Evolutionary conservation across 495 filamentous ascomycete species (phyloP).

Genomic region (Elasticomyces elasticus): DNA sequence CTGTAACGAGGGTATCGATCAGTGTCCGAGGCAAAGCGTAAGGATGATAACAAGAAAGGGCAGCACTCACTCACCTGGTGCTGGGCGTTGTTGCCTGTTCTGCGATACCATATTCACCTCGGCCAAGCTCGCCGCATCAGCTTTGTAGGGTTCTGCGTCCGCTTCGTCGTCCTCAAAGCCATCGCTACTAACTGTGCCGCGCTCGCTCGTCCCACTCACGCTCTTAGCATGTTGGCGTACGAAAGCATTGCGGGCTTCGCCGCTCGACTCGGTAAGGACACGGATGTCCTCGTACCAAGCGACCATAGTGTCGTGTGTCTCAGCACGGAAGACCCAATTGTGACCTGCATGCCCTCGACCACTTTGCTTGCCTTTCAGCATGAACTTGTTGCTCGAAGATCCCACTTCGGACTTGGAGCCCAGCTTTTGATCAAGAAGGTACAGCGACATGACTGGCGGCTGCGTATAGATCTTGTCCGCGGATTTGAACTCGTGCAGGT

Average conservation of each 20-base stretch:
- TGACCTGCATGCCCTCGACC: conserved; percentile 90
- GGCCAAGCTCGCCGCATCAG: conserved; percentile 29
- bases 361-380: conserved; percentile 90
- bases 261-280: conserved; percentile 72
- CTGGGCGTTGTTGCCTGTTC: conserved; percentile 46
- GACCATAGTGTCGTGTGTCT: conserved; percentile 93
- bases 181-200: conserved; percentile 59
- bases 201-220: conserved; percentile 57
- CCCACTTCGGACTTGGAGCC: conserved; percentile 79
- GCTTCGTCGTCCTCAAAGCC: conserved; percentile 85
- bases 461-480: conserved; percentile 61
- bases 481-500: conserved; percentile 96
- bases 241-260: conserved; percentile 79
- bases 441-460: conserved; percentile 88
- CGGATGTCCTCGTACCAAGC: conserved; percentile 94
- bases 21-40: not conserved
- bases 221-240: conserved; percentile 69
- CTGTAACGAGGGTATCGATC: conserved; percentile 1
- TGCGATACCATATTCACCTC: conserved; percentile 16
- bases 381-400: conserved; percentile 93
- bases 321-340: conserved; percentile 94
- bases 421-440: conserved; percentile 87
- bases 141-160: conserved; percentile 42
- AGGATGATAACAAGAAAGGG: conserved; percentile 6
- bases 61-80: conserved; percentile 51